Evolutionary conservation across 139 green algal genomes (phyloP).

Genomic region (Mychonastes homosphaera): DNA sequence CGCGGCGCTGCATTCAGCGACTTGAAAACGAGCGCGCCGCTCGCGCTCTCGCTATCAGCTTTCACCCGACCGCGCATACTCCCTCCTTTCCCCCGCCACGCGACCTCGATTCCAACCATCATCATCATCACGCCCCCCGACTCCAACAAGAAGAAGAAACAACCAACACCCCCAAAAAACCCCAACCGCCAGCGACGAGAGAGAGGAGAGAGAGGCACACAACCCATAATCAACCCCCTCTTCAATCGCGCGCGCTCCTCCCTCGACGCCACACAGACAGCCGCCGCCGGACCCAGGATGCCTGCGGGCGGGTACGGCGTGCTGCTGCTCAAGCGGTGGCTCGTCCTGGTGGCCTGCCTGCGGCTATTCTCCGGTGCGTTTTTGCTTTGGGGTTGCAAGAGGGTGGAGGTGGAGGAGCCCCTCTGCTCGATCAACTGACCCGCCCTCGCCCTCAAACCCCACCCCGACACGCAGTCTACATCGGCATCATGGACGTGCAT

Average conservation of each 20-base stretch:
- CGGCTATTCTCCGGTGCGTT: slow-evolving; percentile 56
- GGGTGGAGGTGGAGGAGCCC: background rate
- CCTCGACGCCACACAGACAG: background rate
- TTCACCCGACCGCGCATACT: too few relatives aligned
- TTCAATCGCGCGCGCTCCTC: background rate
- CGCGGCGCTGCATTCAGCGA: too few relatives aligned
- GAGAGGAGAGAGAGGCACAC: too few relatives aligned
- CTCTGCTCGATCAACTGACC: background rate
- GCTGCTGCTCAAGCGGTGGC: slow-evolving; percentile 39
- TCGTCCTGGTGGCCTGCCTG: slow-evolving; percentile 60
- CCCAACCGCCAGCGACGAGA: too few relatives aligned
- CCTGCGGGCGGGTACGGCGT: background rate
- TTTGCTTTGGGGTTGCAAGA: background rate
- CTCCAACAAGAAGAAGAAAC: too few relatives aligned
- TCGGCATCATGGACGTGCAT: slow-evolving; percentile 49
- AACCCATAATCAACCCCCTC: too few relatives aligned
- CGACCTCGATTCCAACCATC: too few relatives aligned
- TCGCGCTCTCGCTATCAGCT: too few relatives aligned
- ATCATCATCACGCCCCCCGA: too few relatives aligned
- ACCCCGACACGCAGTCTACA: slow-evolving; percentile 45
- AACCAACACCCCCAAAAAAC: too few relatives aligned
- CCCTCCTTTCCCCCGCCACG: too few relatives aligned
- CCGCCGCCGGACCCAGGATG: background rate
- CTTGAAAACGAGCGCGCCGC: too few relatives aligned
- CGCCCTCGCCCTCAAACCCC: background rate